Evolutionary conservation across 1,139 yeast species (phyloP).

Genomic region (Candida mesenterica): DNA sequence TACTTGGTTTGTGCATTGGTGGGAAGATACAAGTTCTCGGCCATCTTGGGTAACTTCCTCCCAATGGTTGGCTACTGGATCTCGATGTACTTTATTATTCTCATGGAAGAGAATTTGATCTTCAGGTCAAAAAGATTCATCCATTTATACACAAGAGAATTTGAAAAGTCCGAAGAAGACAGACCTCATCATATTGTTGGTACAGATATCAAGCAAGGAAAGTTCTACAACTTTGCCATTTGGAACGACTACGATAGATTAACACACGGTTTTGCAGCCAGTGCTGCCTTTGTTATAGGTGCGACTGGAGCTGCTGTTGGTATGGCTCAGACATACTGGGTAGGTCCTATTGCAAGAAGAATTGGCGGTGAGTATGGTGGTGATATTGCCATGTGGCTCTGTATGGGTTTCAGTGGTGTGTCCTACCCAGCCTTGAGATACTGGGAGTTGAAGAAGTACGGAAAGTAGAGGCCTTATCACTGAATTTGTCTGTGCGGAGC

Average conservation of each 20-base stretch:
- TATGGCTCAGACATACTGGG: slow-evolving; percentile 77
- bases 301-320: slow-evolving; percentile 79
- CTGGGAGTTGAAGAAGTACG: slow-evolving; percentile 57
- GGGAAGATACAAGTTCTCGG: slow-evolving; percentile 73
- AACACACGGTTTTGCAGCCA: slow-evolving; percentile 66
- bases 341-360: slow-evolving; percentile 63
- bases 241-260: slow-evolving; percentile 60
- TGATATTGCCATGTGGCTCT: slow-evolving; percentile 79
- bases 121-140: slow-evolving; percentile 58
- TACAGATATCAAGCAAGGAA: slow-evolving; percentile 20
- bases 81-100: slow-evolving; percentile 70
- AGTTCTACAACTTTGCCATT: slow-evolving; percentile 59
- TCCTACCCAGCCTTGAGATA: slow-evolving; percentile 65
- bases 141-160: slow-evolving; percentile 55
- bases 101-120: slow-evolving; percentile 71
- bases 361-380: slow-evolving; percentile 63
- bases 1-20: slow-evolving; percentile 70
- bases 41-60: slow-evolving; percentile 79
- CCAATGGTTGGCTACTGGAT: slow-evolving; percentile 97
- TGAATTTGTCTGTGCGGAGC: too few species aligned
- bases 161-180: slow-evolving; percentile 25
- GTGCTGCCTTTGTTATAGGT: slow-evolving; percentile 58
- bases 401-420: slow-evolving; percentile 69
- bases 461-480: too few species aligned
- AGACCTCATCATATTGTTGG: slow-evolving; percentile 7